Evolutionary conservation across 2,329 filamentous ascomycete genomes (phyloP), one percentile per base, ranked within the genome.

Genomic region (Talaromyces sp.): DNA sequence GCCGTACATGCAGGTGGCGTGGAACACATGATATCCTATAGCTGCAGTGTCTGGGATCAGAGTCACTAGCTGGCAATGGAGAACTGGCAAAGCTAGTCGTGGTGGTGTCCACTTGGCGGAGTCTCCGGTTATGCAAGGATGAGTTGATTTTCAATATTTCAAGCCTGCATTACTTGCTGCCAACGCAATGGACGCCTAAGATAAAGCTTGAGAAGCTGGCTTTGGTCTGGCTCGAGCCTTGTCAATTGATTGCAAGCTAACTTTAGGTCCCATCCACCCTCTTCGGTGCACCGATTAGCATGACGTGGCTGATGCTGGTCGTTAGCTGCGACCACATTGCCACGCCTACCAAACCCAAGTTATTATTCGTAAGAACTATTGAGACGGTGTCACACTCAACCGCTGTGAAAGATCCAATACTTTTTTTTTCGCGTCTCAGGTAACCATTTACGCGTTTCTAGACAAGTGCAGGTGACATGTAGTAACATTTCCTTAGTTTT

Each of bases 11-110:
- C 56, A 61, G 50, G 29, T 46, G 41, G 51, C 49, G 24, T 21
- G 51, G 55, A 52, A 52, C 59, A 61, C 59, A 58, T 61, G 59
- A 61, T 61, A 35, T 35, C 14, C 21, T 21, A 29, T 56, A 31
- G 31, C 56, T 61, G 59, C 41, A 58, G 46, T 55, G 4, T 24
- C 49, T 41, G 43, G 51, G 51, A 51, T 58, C 51, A 56, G 56
- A 58, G 55, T 58, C 55, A 14, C 29, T 43, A 35, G n/a, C 31
- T 35, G 4, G 35, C 24, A 6, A 38, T 55, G 53, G 10, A 4
- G 8, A 7, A 32, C 24, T 19, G 7, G 31, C 21, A 21, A 54
- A 19, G 13, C 35, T 55, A 55, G 24, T 55, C 5, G 31, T 17
- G 38, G 31, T 17, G 38, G 31, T 41, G 19, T 55, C 19, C 26